These are phyloP conservation scores for Aquilaria sinensis DNA, from an alignment of 345 rosid species.

Conservation along the genomic window DNA sequence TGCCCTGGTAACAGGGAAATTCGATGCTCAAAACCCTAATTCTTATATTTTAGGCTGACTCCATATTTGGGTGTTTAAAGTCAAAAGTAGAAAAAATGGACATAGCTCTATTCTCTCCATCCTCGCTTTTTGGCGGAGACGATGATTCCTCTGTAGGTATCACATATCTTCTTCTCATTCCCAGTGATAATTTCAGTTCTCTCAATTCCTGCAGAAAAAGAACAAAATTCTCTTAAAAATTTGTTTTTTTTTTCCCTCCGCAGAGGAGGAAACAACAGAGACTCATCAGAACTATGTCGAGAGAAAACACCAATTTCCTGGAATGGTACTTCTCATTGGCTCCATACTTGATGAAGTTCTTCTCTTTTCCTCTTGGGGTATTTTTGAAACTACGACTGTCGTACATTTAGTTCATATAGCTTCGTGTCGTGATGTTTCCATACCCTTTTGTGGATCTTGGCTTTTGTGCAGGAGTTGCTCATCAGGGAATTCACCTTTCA, in stretches of 20 bases:
- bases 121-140: slow-evolving; percentile 69
- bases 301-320: slow-evolving; percentile 82
- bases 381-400: no score
- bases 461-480: slow-evolving; percentile 52
- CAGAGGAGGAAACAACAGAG: slow-evolving; percentile 43
- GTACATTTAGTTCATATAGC: neutral
- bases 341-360: neutral
- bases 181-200: neutral
- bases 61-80: no score
- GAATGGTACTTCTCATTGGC: slow-evolving; percentile 41
- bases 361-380: no score
- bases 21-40: no score
- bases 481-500: slow-evolving; percentile 87
- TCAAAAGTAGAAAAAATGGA: slow-evolving; percentile 40
- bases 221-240: neutral
- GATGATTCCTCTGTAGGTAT: slow-evolving; percentile 38
- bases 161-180: slow-evolving; percentile 9
- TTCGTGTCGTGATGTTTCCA: neutral
- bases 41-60: no score
- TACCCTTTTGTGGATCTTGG: slow-evolving; percentile 13
- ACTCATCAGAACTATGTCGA: slow-evolving; percentile 55
- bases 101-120: slow-evolving; percentile 90
- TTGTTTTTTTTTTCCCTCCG: neutral
- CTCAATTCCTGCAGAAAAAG: neutral
- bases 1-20: no score